Percentiles rank a stretch among this genome's conserved stretches.
These are phyloP conservation scores for Diaporthe sp. DNA, from an alignment of 2,329 filamentous ascomycete species.

Conservation along the genomic window DNA sequence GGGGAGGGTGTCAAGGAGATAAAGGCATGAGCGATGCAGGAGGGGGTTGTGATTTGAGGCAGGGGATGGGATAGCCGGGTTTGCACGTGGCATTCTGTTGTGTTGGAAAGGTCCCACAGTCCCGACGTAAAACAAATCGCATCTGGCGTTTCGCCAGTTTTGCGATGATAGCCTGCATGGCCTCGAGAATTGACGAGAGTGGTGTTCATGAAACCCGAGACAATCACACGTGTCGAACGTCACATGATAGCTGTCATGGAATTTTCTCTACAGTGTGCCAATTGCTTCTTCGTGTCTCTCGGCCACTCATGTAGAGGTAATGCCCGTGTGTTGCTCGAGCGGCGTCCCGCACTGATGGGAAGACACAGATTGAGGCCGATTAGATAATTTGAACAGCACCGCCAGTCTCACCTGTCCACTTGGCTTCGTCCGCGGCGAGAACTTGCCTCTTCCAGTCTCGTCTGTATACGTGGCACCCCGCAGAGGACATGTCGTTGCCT, in stretches of 20 bases:
- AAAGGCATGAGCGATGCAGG: background rate
- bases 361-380: background rate
- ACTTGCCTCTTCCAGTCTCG: background rate
- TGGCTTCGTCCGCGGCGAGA: background rate
- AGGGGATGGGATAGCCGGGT: background rate
- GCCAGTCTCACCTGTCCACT: background rate
- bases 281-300: background rate
- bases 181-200: background rate
- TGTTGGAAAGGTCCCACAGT: background rate
- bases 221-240: background rate
- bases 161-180: background rate
- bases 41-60: background rate
- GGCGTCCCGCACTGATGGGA: background rate
- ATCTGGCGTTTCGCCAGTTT: background rate
- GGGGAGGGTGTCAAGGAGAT: background rate
- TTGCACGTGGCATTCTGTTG: background rate
- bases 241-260: background rate
- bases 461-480: background rate
- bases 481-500: constrained; percentile 17
- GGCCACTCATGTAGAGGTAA: no score
- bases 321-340: background rate
- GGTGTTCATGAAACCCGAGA: background rate
- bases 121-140: background rate
- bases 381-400: background rate
- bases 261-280: background rate